Percentiles rank a stretch among this genome's conserved stretches.
These are phyloP conservation scores for Zygosaccharomyces pseudobailii DNA, from an alignment of 1,139 yeast genomes.

Conservation along the genomic window DNA sequence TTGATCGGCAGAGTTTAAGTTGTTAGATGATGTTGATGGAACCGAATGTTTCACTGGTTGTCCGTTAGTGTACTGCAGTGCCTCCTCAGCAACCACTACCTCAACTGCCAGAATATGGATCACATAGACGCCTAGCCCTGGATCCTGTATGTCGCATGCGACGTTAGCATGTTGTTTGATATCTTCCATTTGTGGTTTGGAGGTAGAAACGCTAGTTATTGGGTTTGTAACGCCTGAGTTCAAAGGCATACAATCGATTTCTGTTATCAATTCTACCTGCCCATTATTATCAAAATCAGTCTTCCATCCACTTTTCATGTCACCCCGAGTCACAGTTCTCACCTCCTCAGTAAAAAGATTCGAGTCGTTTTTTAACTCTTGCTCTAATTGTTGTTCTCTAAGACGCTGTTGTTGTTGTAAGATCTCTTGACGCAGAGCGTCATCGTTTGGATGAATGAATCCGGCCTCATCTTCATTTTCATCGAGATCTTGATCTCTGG, in stretches of 20 bases:
- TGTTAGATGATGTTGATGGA: slow-evolving; percentile 18
- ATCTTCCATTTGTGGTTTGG: slow-evolving; percentile 24
- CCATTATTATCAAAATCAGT: slow-evolving; percentile 79
- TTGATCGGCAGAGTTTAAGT: slow-evolving; percentile 31
- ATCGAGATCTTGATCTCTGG: slow-evolving; percentile 15
- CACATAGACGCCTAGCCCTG: slow-evolving; percentile 70
- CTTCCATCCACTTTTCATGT: slow-evolving; percentile 88
- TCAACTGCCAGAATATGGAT: slow-evolving; percentile 75
- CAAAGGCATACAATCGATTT: slow-evolving; percentile 52
- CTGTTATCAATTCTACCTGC: slow-evolving; percentile 69
- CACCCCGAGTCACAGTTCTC: slow-evolving; percentile 71
- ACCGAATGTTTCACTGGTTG: slow-evolving; percentile 24
- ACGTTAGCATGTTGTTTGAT: slow-evolving; percentile 46
- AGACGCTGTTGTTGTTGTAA: slow-evolving; percentile 33
- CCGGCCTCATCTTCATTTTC: slow-evolving; percentile 23
- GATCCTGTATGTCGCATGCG: slow-evolving; percentile 78
- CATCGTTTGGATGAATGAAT: slow-evolving; percentile 39
- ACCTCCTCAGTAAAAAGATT: slow-evolving; percentile 64
- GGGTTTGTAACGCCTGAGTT: slow-evolving; percentile 51
- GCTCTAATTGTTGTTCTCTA: slow-evolving; percentile 30
- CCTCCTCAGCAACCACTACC: slow-evolving; percentile 89
- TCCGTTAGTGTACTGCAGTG: slow-evolving; percentile 42
- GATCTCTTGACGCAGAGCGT: slow-evolving; percentile 37
- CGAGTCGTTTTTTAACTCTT: slow-evolving; percentile 33
- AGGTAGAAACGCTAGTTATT: slow-evolving; percentile 33